Evolutionary conservation across 2,329 filamentous ascomycete species (phyloP), one percentile per base, ranked within the genome.

Genomic region (Stagonosporopsis rhizophila): DNA sequence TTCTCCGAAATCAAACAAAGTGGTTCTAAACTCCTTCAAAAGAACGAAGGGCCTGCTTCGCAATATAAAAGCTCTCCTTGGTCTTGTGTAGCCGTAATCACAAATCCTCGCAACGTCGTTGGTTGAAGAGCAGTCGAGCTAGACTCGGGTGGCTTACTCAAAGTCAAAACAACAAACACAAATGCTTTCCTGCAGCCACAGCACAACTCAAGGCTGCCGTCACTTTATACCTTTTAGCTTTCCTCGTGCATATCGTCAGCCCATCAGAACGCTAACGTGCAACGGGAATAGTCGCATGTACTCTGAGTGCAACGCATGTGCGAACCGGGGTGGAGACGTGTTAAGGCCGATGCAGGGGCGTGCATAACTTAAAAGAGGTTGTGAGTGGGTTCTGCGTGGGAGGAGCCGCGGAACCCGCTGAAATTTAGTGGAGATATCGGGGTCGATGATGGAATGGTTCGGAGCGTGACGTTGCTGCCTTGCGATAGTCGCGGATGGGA

Each of bases 91-190:
- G 35, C 32, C 25, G 55, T 51, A 53, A 54, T 66, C 64, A 66
- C 61, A 65, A 67, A 60, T 66, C 59, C 51, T 53, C 47, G 39
- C 42, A 55, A 32, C 45, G 44, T 63, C 56, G 61, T 68, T 68
- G 66, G 66, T 52, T 28, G 38, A 5, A 17, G 25, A 40, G 20
- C 23, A 11, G 28, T 32, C 53, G 44, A 52, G 58, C 56, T 44
- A 40, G 14, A 42, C 37, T 28, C 14, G 46, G 46, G 44, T 14
- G 34, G 49, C 52, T 62, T 47, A 54, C 41, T 30, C 44, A 49
- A 52, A 23, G 38, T 27, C 30, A 22, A 46, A 50, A 50, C 47
- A 42, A 46, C 15, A 37, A 44, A 49, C 20, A 44, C 32, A 20
- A 30, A 38, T 34, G 25, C 30, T 32, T 27, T 42, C 25, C 30